Conservation (phyloP, 2,329 filamentous ascomycete genomes). For the Trichoderma koningii region DNA sequence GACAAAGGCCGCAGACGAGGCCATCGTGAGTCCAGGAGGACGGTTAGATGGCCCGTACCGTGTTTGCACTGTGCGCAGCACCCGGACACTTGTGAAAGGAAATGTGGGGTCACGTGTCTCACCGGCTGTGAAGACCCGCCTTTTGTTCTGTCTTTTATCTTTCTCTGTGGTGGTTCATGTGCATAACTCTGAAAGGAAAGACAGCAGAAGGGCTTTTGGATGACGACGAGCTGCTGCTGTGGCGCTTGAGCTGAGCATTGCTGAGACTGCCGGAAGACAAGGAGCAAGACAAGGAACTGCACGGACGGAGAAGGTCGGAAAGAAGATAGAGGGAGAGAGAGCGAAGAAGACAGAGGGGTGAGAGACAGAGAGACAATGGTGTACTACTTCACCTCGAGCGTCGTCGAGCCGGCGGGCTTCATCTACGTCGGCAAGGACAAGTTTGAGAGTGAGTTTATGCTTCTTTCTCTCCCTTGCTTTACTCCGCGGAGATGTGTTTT, state of each 20-base stretch:
- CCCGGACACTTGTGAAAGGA: too few species aligned
- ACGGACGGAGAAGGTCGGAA: neutral
- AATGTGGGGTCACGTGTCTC: slow-evolving; percentile 15
- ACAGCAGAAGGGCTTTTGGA: neutral
- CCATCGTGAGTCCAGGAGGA: neutral
- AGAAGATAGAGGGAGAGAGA: neutral
- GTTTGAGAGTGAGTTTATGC: slow-evolving; percentile 76
- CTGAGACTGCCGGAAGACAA: slow-evolving; percentile 2
- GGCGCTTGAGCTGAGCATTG: neutral
- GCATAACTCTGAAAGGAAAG: neutral
- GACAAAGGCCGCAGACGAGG: neutral
- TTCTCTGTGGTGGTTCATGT: neutral
- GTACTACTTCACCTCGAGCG: slow-evolving; percentile 89
- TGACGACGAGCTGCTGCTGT: neutral
- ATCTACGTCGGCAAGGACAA: slow-evolving; percentile 99
- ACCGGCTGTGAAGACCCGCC: neutral
- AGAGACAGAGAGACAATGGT: slow-evolving; percentile 68
- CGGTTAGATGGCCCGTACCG: neutral
- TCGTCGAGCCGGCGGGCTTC: slow-evolving; percentile 77
- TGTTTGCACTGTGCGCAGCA: neutral
- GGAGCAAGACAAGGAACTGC: too few species aligned
- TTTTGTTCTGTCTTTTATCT: neutral
- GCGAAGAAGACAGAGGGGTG: neutral
- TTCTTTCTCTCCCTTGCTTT: slow-evolving; percentile 7
- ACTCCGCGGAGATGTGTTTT: neutral